A percentile compares a stretch with the other conserved stretches of the same genome.
phyloP scores from a whole-genome alignment of 805 yeast species.

The baker's yeast (Saccharomyces cerevisiae) region DNA sequence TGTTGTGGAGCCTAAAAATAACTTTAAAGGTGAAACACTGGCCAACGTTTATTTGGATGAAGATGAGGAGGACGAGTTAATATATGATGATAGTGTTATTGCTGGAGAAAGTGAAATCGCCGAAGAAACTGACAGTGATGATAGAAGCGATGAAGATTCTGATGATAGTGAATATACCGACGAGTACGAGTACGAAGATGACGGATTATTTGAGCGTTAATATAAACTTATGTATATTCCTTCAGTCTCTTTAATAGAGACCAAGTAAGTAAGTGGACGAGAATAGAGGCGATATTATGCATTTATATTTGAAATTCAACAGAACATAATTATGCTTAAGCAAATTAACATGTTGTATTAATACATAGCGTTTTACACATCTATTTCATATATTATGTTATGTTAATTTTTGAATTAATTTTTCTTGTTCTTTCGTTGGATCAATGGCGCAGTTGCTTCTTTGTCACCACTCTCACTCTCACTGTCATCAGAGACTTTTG shows the following conservation, averaged over 20 bases:
- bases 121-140: constrained; percentile 24
- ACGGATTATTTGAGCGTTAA: constrained; percentile 52
- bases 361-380: not conserved
- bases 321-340: not conserved
- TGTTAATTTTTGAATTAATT: not conserved
- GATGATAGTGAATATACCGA: constrained; percentile 33
- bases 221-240: not conserved
- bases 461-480: not conserved
- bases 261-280: not conserved
- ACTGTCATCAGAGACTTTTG: not conserved
- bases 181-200: constrained; percentile 44
- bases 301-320: not conserved
- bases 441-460: not conserved
- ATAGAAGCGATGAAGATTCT: constrained; percentile 31
- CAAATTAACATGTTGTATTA: not conserved
- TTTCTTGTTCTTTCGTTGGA: not conserved
- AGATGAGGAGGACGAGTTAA: constrained; percentile 14
- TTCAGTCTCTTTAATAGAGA: not conserved
- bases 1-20: constrained; percentile 48
- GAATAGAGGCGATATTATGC: not conserved
- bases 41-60: constrained; percentile 28
- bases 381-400: not conserved
- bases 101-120: constrained; percentile 27
- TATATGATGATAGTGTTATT: constrained; percentile 27
- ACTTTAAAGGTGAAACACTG: constrained; percentile 52